Base-by-base conservation (phyloP, 2,329 filamentous ascomycete species). In the Hirsutella minnesotensis region DNA sequence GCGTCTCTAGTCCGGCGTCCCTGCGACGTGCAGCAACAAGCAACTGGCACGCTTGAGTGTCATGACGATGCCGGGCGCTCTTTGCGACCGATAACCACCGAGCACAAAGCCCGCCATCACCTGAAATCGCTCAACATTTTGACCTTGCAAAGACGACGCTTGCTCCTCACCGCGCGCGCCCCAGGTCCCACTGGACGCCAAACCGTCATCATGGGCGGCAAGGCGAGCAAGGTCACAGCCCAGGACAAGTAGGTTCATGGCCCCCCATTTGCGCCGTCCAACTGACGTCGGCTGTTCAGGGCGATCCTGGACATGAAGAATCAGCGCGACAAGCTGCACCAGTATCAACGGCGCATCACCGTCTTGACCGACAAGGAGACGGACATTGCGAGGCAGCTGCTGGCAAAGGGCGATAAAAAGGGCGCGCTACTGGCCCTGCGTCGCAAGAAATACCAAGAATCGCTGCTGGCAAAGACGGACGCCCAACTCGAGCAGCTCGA, bases 251-350 rank as follows among this genome's bases (percentile, higher is more conserved):
- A 59, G 54, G 76, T 36, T 12, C 24, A 27, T 12, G 16, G 20
- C 24, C 21, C 46, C 35, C 24, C 34, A 21, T 38, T 31, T 30
- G 19, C 21, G 22, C 33, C 33, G 15, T 9, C 9, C 38, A 12
- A 13, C 30, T 35, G 18, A 47, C 35, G 33, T 38, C 19, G 12
- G 31, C 46, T 44, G 45, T 46, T n/a, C 38, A 95, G 89, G 69
- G 90, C 90, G 46, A 95, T 96, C 65, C 83, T 96, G 57, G 89
- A 96, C 67, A 84, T 96, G 69, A 96, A 96, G 70, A 87, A 80
- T 65, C 90, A 96, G 69, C 89, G 92, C 63, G 92, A 98, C 72
- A 94, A 88, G 64, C 81, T 98, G 3, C 89, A 94, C 57, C 88
- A 94, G 62, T 96, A 96, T 69, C 90, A 95, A 65, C 83, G 84